phyloP scores from a whole-genome alignment of 192 early-diverging fungal species.

The Backusella westeae region DNA sequence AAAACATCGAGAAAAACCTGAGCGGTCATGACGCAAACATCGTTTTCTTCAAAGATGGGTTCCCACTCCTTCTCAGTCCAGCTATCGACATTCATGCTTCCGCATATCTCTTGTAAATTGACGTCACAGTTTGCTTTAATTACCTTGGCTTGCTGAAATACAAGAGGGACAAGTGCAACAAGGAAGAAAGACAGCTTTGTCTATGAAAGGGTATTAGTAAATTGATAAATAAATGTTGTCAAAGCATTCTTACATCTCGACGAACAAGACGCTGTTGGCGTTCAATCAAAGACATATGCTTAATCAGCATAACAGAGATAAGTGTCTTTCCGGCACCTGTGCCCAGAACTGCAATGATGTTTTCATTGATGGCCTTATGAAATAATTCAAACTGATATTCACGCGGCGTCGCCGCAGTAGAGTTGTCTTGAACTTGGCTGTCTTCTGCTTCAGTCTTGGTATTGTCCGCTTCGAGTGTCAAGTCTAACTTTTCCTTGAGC shows the following conservation, averaged over 20 bases:
- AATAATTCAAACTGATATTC: constrained; percentile 87
- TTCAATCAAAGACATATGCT: constrained; percentile 60
- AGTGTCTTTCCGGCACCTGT: constrained; percentile 96
- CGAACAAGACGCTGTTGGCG: constrained; percentile 26
- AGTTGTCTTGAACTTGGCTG: not conserved
- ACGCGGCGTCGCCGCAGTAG: constrained; percentile 43
- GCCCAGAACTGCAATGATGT: constrained; percentile 87
- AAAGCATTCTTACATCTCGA: constrained; percentile 28
- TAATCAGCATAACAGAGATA: constrained; percentile 83
- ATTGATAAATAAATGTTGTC: not conserved
- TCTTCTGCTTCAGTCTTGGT: not conserved
- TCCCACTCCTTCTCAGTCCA: constrained; percentile 60
- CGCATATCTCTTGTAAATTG: constrained; percentile 61
- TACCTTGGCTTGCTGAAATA: constrained; percentile 77
- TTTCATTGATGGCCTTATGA: constrained; percentile 58
- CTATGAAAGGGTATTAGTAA: constrained; percentile 15
- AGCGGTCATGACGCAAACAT: constrained; percentile 85
- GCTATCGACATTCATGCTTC: constrained; percentile 62
- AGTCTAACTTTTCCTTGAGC: constrained; percentile 5
- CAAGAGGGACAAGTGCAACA: constrained; percentile 83
- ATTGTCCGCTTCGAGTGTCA: not conserved
- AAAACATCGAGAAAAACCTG: constrained; percentile 79
- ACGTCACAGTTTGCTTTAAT: constrained; percentile 65
- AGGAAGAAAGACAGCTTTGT: constrained; percentile 67
- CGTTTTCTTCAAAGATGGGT: constrained; percentile 45